Evolutionary conservation across 2,329 filamentous ascomycete species (phyloP).

Genomic region (Paecilomyces niveus): DNA sequence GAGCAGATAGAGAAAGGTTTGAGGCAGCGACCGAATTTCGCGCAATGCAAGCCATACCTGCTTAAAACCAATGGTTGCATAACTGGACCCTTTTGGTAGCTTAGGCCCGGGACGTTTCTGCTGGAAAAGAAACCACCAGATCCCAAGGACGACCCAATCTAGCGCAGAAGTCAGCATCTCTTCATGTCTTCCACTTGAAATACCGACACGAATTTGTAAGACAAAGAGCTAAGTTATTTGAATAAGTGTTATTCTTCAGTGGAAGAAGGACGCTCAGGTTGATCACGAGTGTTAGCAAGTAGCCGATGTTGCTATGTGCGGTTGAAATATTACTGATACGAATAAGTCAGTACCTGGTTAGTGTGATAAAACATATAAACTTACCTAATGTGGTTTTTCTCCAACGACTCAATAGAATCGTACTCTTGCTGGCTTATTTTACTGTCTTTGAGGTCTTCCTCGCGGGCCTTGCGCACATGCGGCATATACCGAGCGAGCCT

Average conservation of each 20-base stretch:
- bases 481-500: slow-evolving; percentile 34
- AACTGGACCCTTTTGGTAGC: slow-evolving; percentile 33
- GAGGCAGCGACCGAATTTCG: slow-evolving; percentile 32
- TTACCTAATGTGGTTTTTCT: slow-evolving; percentile 35
- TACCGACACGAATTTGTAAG: slow-evolving; percentile 35
- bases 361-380: background rate
- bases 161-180: slow-evolving; percentile 2
- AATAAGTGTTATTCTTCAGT: slow-evolving; percentile 26
- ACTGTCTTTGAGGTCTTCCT: slow-evolving; percentile 32
- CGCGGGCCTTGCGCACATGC: slow-evolving; percentile 34
- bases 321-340: slow-evolving; percentile 30
- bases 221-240: slow-evolving; percentile 34
- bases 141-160: slow-evolving; percentile 36
- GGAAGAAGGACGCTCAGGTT: slow-evolving; percentile 35
- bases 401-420: slow-evolving; percentile 35
- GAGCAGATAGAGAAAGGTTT: slow-evolving; percentile 35
- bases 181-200: too few relatives aligned
- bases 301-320: slow-evolving; percentile 39
- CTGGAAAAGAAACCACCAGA: slow-evolving; percentile 40
- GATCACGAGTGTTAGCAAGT: slow-evolving; percentile 31
- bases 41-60: slow-evolving; percentile 33
- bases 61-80: slow-evolving; percentile 35
- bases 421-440: slow-evolving; percentile 33
- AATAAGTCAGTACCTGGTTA: slow-evolving; percentile 4
- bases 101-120: slow-evolving; percentile 33